Conservation (phyloP, 192 early-diverging fungal genomes). For the Piromyces finnis region DNA sequence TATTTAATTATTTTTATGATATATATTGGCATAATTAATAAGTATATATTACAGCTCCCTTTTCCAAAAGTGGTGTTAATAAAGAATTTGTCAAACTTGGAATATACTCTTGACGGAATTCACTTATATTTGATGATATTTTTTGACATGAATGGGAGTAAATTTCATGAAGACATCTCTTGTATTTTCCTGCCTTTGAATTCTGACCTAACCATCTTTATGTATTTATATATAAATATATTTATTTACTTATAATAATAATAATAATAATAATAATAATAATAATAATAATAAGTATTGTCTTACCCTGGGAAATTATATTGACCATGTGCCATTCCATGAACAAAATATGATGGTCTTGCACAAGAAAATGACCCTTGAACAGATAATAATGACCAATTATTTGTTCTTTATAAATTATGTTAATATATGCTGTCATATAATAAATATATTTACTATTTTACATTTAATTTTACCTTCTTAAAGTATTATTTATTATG, state of each 20-base stretch:
- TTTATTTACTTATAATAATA: not conserved
- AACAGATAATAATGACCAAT: conserved; percentile 81
- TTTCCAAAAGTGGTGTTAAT: conserved; percentile 25
- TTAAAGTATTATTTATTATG: conserved; percentile 54
- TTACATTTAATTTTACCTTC: conserved; percentile 20
- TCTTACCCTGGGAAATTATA: conserved; percentile 12
- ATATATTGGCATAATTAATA: too few relatives aligned
- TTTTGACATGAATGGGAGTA: conserved; percentile 71
- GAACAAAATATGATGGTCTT: conserved; percentile 60
- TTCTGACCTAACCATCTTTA: conserved; percentile 78
- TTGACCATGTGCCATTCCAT: conserved; percentile 29
- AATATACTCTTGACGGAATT: conserved; percentile 72
- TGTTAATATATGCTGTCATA: conserved; percentile 2
- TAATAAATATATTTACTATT: too few relatives aligned
- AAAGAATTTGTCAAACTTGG: conserved; percentile 43
- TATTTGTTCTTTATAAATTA: conserved; percentile 38
- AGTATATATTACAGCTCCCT: conserved; percentile 4
- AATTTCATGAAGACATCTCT: conserved; percentile 58
- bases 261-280: not conserved
- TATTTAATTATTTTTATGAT: too few relatives aligned
- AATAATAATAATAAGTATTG: not conserved
- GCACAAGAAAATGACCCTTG: conserved; percentile 73
- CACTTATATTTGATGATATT: conserved; percentile 64
- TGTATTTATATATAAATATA: conserved; percentile 10
- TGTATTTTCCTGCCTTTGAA: conserved; percentile 55